Evolutionary conservation across 306 rosid genomes (phyloP).

Genomic region (Lupinus albus): DNA sequence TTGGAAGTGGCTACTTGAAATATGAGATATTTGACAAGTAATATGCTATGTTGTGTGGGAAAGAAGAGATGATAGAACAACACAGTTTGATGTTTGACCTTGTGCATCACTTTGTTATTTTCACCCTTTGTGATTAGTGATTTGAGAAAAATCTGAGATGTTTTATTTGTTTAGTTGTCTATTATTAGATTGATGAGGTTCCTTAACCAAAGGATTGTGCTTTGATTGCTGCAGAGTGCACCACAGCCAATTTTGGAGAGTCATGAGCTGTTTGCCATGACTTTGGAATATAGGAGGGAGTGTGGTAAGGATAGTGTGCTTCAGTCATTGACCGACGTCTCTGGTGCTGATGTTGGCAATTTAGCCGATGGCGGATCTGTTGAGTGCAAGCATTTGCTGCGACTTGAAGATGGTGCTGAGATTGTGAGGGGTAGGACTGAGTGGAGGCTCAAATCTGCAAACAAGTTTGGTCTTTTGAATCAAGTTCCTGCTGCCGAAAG

Average conservation of each 20-base stretch:
- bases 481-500: slow-evolving; percentile 53
- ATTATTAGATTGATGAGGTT: neutral
- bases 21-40: neutral
- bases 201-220: slow-evolving; percentile 22
- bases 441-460: slow-evolving; percentile 73
- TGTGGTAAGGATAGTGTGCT: slow-evolving; percentile 88
- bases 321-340: slow-evolving; percentile 68
- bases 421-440: slow-evolving; percentile 89
- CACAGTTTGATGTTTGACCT: neutral
- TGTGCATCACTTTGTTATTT: neutral
- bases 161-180: neutral
- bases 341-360: slow-evolving; percentile 54
- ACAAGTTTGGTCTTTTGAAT: slow-evolving; percentile 48
- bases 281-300: slow-evolving; percentile 92
- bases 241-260: slow-evolving; percentile 86
- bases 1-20: slow-evolving; percentile 15
- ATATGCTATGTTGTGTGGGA: neutral
- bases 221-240: slow-evolving; percentile 72
- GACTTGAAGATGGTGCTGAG: slow-evolving; percentile 75
- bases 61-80: neutral
- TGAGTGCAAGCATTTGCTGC: slow-evolving; percentile 89
- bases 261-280: slow-evolving; percentile 66
- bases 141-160: neutral
- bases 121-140: neutral
- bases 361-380: slow-evolving; percentile 49